Evolutionary conservation across 2,329 filamentous ascomycete genomes (phyloP), one percentile per base, ranked within the genome.

Genomic region (Paramyrothecium sp.): DNA sequence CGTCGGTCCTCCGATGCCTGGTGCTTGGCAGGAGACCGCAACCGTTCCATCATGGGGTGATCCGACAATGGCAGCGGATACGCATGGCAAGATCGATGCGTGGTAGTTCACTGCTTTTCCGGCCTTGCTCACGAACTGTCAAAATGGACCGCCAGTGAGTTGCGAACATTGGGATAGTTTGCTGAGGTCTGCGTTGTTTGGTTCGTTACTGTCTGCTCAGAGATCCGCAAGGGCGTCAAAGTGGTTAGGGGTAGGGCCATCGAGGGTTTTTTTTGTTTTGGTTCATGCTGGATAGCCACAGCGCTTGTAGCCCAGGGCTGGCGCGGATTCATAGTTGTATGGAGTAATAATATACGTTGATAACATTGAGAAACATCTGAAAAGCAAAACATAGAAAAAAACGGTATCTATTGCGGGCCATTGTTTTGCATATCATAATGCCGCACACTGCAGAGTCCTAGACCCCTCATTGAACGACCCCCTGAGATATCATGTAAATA

Each of bases 31-130:
- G 7, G 58, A 63, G 0, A 26, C 56, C 10, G 53, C 64, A 13
- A 51, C 58, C 7, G n/a, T 30, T 4, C 56, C 61, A 2, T n/a
- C 58, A 0, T 75, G 72, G 73, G 68, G 57, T 17, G 73, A 75
- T 59, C 3, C 55, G 0, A 63, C 62, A 3, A 65, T 69, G 57
- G 73, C 73, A 20, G 70, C 60, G 8, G 67, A 67, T n/a, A 73
- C 73, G 0, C 50, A 62, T 1, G 72, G 72, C 1, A 19, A 56
- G n/a, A 60, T 63, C 3, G 58, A 65, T n/a, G 10, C 16, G 8
- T 64, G 61, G 60, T 65, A 54, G 38, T 16, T 44, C 38, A 44
- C 4, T 44, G 38, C 38, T 19, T 30, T 30, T 30, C 26, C 10
- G 26, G 26, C 26, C 26, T 10, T 30, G 26, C 26, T 30, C 10